Percentiles rank a stretch among this genome's conserved stretches.
Conservation (phyloP, 192 early-diverging fungal genomes). For the Dissophora globulifera region DNA sequence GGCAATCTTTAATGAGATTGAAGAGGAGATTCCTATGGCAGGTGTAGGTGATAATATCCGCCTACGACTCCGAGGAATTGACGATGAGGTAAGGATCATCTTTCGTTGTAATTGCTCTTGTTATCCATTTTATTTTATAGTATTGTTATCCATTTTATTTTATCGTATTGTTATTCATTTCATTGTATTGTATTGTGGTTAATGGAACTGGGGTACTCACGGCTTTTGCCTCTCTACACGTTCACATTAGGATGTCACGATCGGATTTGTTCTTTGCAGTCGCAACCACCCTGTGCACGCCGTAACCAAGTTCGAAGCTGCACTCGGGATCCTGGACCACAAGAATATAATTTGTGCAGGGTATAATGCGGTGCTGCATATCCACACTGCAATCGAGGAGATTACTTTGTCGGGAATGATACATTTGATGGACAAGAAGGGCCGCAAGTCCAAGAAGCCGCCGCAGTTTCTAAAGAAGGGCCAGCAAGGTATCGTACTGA, state of each 20-base stretch:
- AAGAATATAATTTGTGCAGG: conserved; percentile 97
- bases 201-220: not conserved
- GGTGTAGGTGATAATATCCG: conserved; percentile 94
- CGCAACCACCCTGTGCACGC: conserved; percentile 82
- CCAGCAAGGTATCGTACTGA: conserved; percentile 85
- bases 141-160: no score
- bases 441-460: conserved; percentile 84
- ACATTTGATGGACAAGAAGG: conserved; percentile 93
- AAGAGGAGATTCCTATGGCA: conserved; percentile 77
- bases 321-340: conserved; percentile 92
- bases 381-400: conserved; percentile 91
- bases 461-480: conserved; percentile 95
- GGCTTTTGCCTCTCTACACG: not conserved
- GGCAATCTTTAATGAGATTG: conserved; percentile 83
- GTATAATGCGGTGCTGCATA: conserved; percentile 92
- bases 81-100: conserved; percentile 78
- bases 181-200: no score
- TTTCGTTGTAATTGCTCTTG: not conserved
- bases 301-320: conserved; percentile 84
- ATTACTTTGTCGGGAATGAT: conserved; percentile 80
- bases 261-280: conserved; percentile 90
- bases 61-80: conserved; percentile 85
- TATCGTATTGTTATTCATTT: no score
- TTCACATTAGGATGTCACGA: conserved; percentile 70
- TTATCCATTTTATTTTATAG: not conserved